phyloP scores from a whole-genome alignment of 2,329 filamentous ascomycete genomes.

The Fusarium penzigii region DNA sequence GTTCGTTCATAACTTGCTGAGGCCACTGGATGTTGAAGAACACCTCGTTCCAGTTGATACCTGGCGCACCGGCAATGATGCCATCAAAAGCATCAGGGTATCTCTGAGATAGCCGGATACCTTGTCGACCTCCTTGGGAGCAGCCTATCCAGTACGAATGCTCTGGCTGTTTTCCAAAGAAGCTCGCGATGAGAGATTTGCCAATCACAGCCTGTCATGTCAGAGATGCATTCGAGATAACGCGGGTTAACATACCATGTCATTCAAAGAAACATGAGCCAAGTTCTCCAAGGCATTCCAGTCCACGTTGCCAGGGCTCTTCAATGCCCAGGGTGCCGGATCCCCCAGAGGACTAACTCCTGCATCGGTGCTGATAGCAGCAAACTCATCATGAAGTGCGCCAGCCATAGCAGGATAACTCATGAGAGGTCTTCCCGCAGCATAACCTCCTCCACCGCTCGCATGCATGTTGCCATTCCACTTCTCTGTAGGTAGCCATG shows the following conservation, averaged over 20 bases:
- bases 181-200: background rate
- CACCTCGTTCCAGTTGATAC: background rate
- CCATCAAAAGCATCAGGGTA: conserved; percentile 2
- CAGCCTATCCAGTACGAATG: conserved; percentile 10
- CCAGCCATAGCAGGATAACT: background rate
- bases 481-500: conserved; percentile 1
- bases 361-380: background rate
- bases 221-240: too few species aligned
- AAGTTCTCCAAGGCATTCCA: conserved; percentile 1
- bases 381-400: background rate
- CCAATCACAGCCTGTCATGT: background rate
- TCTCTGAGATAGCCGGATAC: background rate
- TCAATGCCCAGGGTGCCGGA: background rate
- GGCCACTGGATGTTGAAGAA: conserved; percentile 4
- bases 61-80: conserved; percentile 1
- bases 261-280: background rate
- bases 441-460: conserved; percentile 4
- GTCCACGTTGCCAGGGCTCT: background rate
- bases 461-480: conserved; percentile 4
- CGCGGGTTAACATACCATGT: background rate
- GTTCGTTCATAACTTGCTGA: conserved; percentile 4
- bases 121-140: conserved; percentile 6
- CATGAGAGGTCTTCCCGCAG: background rate
- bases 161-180: background rate
- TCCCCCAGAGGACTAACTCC: background rate